A percentile compares a stretch with the other conserved stretches of the same genome.
Evolutionary conservation across 331 rosid species (phyloP).

Genomic region (Ulmus americana): DNA sequence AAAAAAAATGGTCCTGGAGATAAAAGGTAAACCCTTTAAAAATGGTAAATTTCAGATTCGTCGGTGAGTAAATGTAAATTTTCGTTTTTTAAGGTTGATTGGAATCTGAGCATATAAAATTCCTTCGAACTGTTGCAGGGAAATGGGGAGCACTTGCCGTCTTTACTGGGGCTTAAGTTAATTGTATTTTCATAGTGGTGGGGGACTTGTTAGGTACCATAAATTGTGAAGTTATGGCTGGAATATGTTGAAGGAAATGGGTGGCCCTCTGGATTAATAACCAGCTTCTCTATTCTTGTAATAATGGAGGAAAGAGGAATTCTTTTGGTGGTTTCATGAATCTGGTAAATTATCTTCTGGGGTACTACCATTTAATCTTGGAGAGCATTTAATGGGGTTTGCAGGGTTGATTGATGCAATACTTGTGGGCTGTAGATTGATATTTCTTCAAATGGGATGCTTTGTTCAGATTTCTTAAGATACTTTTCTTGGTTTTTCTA

Average conservation of each 20-base stretch:
- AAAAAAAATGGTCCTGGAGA: neutral
- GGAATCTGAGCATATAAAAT: slow-evolving; percentile 13
- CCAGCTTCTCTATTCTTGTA: slow-evolving; percentile 22
- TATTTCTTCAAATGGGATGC: neutral
- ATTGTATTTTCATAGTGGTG: slow-evolving; percentile 23
- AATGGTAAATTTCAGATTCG: slow-evolving; percentile 8
- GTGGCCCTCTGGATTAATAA: slow-evolving; percentile 24
- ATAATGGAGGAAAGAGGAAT: slow-evolving; percentile 1
- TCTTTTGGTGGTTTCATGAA: slow-evolving; percentile 1
- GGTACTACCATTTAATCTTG: neutral
- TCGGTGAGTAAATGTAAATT: neutral
- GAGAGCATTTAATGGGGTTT: neutral
- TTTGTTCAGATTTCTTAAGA: neutral
- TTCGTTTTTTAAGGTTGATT: neutral
- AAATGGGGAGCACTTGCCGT: slow-evolving; percentile 25
- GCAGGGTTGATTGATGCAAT: neutral
- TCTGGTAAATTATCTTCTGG: neutral
- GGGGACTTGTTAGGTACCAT: slow-evolving; percentile 29
- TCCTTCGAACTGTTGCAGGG: slow-evolving; percentile 18
- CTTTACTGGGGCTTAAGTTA: slow-evolving; percentile 19
- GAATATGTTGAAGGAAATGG: slow-evolving; percentile 21
- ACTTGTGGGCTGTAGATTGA: neutral
- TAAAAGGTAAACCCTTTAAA: neutral
- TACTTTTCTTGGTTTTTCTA: neutral
- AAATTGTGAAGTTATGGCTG: slow-evolving; percentile 29